Percentiles rank a stretch among this genome's conserved stretches.
phyloP scores from a whole-genome alignment of 2,329 filamentous ascomycete genomes.

The Tolypocladium nubicola region DNA sequence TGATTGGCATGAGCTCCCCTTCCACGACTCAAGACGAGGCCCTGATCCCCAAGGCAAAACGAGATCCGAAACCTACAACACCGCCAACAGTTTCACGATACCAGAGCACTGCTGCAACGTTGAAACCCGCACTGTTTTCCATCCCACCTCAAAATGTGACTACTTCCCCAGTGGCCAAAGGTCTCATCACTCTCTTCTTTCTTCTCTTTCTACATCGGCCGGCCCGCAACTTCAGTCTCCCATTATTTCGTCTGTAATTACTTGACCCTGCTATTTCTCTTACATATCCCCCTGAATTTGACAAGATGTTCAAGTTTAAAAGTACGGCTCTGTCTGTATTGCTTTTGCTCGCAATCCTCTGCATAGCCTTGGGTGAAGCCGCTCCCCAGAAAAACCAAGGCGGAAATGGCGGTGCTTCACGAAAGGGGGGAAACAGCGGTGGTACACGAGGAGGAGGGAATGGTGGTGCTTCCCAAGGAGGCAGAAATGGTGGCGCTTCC shows the following conservation, averaged over 20 bases:
- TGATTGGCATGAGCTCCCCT: background rate
- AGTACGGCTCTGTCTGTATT: background rate
- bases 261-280: background rate
- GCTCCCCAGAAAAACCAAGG: constrained; percentile 1
- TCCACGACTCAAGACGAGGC: background rate
- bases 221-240: background rate
- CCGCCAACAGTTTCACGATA: background rate
- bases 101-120: background rate
- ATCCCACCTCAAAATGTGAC: background rate
- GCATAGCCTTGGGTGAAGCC: background rate
- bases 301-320: background rate
- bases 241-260: background rate
- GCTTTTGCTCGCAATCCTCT: background rate
- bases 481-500: too few species aligned
- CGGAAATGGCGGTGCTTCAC: background rate
- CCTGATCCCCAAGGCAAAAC: background rate
- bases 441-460: too few species aligned
- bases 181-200: background rate
- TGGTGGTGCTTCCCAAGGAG: too few species aligned
- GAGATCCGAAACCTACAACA: background rate
- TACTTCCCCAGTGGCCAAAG: background rate
- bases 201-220: background rate
- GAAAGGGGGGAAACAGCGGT: too few species aligned
- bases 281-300: background rate
- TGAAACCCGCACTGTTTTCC: background rate